phyloP scores from a whole-genome alignment of 192 early-diverging fungal genomes.

The Podila epicladia region DNA sequence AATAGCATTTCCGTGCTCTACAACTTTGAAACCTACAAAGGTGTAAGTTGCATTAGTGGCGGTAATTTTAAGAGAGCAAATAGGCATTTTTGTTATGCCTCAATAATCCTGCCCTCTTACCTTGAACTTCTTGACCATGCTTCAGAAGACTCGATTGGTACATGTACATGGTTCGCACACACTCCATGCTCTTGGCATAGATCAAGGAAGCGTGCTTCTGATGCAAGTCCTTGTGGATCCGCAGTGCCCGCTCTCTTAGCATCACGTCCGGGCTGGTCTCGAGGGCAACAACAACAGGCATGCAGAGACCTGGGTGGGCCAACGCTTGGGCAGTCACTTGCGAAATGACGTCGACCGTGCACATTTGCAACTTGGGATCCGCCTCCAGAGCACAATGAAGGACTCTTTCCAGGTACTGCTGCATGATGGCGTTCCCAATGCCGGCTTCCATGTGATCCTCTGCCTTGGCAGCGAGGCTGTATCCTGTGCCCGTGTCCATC shows the following conservation, averaged over 20 bases:
- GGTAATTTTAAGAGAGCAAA: too few relatives aligned
- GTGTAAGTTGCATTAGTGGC: too few relatives aligned
- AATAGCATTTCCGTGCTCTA: slow-evolving; percentile 51
- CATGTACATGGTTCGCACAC: slow-evolving; percentile 75
- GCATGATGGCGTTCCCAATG: slow-evolving; percentile 92
- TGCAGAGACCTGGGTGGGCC: slow-evolving; percentile 89
- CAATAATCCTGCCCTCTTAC: slow-evolving; percentile 36
- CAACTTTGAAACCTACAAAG: slow-evolving; percentile 33
- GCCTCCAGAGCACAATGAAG: slow-evolving; percentile 74
- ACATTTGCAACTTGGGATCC: slow-evolving; percentile 65
- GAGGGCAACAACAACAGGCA: slow-evolving; percentile 88
- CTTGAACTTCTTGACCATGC: slow-evolving; percentile 44
- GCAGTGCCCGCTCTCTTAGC: slow-evolving; percentile 75
- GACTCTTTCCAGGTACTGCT: slow-evolving; percentile 82
- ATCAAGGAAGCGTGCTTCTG: slow-evolving; percentile 92
- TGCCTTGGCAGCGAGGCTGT: slow-evolving; percentile 28
- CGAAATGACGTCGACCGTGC: slow-evolving; percentile 83
- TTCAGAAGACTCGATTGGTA: slow-evolving; percentile 69
- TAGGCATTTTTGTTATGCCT: neutral
- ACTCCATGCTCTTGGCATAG: slow-evolving; percentile 82
- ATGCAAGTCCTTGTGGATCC: slow-evolving; percentile 77
- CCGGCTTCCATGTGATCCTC: slow-evolving; percentile 46
- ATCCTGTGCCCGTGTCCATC: neutral
- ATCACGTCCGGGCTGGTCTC: slow-evolving; percentile 72
- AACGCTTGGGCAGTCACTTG: slow-evolving; percentile 92